A percentile compares a stretch with the other conserved stretches of the same genome.
These are phyloP conservation scores for Paramecium octaurelia DNA, from an alignment of 73 alveolate species.

Conservation along the genomic window DNA sequence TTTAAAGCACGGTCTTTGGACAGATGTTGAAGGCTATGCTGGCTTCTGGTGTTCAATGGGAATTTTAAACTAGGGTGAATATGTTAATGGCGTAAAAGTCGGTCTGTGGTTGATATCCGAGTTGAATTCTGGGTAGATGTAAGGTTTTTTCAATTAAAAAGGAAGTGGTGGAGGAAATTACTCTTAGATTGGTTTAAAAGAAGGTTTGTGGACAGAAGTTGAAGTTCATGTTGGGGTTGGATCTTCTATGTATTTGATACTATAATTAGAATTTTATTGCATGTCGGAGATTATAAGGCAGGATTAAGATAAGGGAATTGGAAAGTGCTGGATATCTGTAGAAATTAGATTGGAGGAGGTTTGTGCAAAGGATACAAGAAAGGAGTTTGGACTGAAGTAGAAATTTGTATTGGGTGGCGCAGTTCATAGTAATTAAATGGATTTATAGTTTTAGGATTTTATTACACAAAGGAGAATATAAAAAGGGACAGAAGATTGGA, in stretches of 20 bases:
- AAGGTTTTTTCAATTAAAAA: too few species aligned
- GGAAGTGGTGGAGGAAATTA: not conserved
- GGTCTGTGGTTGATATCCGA: not conserved
- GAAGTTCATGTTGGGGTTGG: constrained; percentile 8
- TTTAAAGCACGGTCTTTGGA: not conserved
- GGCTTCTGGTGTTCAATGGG: not conserved
- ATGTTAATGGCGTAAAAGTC: not conserved
- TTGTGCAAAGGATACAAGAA: not conserved
- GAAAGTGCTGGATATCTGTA: not conserved
- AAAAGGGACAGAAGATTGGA: not conserved
- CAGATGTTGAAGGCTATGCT: not conserved
- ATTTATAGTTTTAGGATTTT: not conserved
- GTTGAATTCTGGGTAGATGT: not conserved
- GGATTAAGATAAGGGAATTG: not conserved
- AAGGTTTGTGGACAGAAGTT: constrained; percentile 6
- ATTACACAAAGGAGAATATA: constrained; percentile 9
- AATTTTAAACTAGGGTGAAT: not conserved
- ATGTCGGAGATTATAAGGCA: not conserved
- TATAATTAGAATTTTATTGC: not conserved
- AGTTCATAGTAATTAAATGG: not conserved
- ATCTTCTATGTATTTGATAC: not conserved
- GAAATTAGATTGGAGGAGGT: not conserved
- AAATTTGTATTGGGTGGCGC: not conserved
- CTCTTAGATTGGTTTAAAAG: not conserved
- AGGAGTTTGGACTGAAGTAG: not conserved